Evolutionary conservation across 345 rosid species (phyloP).

Genomic region (Aquilaria sinensis): DNA sequence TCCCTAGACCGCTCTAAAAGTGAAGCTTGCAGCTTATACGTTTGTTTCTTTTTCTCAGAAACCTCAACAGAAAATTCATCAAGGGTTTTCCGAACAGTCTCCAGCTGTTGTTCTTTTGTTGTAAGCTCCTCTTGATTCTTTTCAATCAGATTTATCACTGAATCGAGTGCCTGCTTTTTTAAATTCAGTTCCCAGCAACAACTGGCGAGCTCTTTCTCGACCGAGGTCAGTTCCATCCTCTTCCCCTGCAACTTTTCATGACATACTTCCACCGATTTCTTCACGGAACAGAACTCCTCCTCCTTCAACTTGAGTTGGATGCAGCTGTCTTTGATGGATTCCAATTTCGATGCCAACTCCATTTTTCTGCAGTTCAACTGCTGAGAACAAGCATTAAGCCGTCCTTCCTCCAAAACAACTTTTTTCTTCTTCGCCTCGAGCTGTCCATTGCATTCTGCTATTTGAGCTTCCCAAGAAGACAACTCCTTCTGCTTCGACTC

Average conservation of each 20-base stretch:
- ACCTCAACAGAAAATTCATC: conserved; percentile 9
- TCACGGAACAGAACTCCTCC: conserved; percentile 7
- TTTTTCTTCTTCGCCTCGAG: background rate
- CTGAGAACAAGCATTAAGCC: background rate
- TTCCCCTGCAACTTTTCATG: conserved; percentile 4
- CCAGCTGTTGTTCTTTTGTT: conserved; percentile 6
- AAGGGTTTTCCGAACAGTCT: background rate
- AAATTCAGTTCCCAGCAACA: background rate
- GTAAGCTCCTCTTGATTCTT: conserved; percentile 3
- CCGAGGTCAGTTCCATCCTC: conserved; percentile 11
- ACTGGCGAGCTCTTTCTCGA: conserved; percentile 1
- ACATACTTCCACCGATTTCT: conserved; percentile 7
- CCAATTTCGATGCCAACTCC: background rate
- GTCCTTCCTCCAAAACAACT: background rate
- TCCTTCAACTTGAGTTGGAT: conserved; percentile 1
- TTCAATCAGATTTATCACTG: background rate
- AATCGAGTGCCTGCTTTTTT: conserved; percentile 5
- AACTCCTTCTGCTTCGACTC: conserved; percentile 12
- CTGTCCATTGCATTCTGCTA: background rate
- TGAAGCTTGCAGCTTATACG: background rate
- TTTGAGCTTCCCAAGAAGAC: background rate
- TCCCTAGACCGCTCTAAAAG: conserved; percentile 1
- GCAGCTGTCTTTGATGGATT: background rate
- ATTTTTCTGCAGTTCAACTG: background rate
- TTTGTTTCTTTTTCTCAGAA: background rate